Percentiles rank a stretch among this genome's conserved stretches.
Evolutionary conservation across 2,329 filamentous ascomycete genomes (phyloP).

Genomic region (Trichoderma oligosporum): DNA sequence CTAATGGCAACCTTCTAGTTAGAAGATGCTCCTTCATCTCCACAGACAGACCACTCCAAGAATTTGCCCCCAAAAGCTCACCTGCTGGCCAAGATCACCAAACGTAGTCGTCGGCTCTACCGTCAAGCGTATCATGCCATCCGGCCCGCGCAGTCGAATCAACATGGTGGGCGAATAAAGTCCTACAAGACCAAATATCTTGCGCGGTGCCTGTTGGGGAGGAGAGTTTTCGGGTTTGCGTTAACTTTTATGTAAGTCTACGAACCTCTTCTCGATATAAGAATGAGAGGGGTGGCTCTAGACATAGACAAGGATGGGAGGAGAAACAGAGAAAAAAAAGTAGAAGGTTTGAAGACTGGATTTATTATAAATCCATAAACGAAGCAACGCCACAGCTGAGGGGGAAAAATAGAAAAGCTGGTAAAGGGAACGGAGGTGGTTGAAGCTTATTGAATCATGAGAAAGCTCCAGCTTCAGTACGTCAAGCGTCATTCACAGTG

Average conservation of each 20-base stretch:
- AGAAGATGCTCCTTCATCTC: not conserved
- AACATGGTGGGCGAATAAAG: slow-evolving; percentile 56
- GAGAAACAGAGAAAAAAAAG: not conserved
- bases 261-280: not conserved
- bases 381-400: not conserved
- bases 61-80: slow-evolving; percentile 27
- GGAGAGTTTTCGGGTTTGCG: not conserved
- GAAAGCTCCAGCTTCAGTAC: slow-evolving; percentile 13
- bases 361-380: not conserved
- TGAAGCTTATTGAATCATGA: slow-evolving; percentile 20
- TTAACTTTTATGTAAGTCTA: not conserved
- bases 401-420: not conserved
- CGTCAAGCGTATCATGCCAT: slow-evolving; percentile 85
- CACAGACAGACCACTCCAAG: not conserved
- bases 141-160: slow-evolving; percentile 81
- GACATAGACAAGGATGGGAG: not conserved
- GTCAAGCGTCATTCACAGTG: slow-evolving; percentile 30
- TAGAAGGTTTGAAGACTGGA: not conserved
- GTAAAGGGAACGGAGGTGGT: not conserved
- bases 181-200: not conserved
- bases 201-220: not conserved
- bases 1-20: slow-evolving; percentile 33
- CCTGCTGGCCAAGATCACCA: slow-evolving; percentile 53
- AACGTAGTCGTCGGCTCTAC: slow-evolving; percentile 74
- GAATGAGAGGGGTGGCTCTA: not conserved